phyloP scores from a whole-genome alignment of 306 rosid species.

The Malus fusca region DNA sequence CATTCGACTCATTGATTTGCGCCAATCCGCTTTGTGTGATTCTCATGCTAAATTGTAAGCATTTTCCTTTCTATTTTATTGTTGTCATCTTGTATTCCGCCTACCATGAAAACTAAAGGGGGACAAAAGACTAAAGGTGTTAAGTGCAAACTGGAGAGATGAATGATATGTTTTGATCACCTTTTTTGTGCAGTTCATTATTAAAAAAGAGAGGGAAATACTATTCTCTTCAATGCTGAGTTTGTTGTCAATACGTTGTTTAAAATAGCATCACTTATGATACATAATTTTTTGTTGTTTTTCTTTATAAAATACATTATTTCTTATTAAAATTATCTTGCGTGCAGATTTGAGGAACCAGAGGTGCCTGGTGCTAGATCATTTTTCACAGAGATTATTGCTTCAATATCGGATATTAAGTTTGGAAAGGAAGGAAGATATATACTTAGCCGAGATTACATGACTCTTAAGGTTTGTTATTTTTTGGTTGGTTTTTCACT shows the following conservation, averaged over 20 bases:
- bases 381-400: conserved; percentile 94
- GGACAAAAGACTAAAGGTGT: not conserved
- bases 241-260: not conserved
- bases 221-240: not conserved
- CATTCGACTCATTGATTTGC: conserved; percentile 89
- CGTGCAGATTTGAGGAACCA: conserved; percentile 85
- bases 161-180: not conserved
- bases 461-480: conserved; percentile 84
- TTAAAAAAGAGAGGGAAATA: not conserved
- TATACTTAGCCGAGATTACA: conserved; percentile 96
- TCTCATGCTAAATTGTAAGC: conserved; percentile 89
- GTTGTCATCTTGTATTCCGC: not conserved
- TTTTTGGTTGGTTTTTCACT: conserved; percentile 9
- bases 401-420: conserved; percentile 93
- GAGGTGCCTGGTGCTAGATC: conserved; percentile 96
- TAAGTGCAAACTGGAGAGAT: not conserved
- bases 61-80: conserved; percentile 5
- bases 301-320: not conserved
- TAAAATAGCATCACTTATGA: not conserved
- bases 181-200: not conserved
- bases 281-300: not conserved
- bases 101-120: not conserved
- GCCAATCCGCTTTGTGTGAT: conserved; percentile 98
- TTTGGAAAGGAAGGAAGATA: conserved; percentile 91
- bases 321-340: not conserved